Conservation (phyloP, 768 basidiomycete genomes). For the Hortiboletus campestris region DNA sequence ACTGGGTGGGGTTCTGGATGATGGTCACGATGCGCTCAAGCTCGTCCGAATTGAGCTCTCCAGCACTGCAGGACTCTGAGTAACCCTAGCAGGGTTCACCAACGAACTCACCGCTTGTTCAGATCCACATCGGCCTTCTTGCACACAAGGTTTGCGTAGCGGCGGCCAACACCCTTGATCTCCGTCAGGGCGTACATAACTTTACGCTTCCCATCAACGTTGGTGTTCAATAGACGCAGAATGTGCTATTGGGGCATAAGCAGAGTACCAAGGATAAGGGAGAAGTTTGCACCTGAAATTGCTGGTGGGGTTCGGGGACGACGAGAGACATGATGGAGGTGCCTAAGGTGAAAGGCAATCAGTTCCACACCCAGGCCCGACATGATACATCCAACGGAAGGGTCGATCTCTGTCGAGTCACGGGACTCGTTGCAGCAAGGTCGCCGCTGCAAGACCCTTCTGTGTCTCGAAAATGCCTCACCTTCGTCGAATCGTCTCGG, state of each 20-base stretch:
- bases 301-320: constrained; percentile 90
- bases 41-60: constrained; percentile 99
- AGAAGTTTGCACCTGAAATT: constrained; percentile 74
- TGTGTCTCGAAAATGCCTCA: constrained; percentile 15
- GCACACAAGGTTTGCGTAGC: constrained; percentile 98
- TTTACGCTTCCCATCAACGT: constrained; percentile 99
- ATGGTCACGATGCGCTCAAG: constrained; percentile 98
- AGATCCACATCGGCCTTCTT: constrained; percentile 99
- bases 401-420: background rate
- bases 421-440: background rate
- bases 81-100: background rate
- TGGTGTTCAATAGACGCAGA: constrained; percentile 98
- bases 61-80: constrained; percentile 60
- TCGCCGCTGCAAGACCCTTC: background rate
- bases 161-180: constrained; percentile 99
- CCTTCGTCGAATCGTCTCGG: constrained; percentile 24
- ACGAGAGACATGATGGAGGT: constrained; percentile 84
- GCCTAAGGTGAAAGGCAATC: constrained; percentile 9
- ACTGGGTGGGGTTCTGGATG: constrained; percentile 98
- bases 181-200: constrained; percentile 99
- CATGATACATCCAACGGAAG: constrained; percentile 21
- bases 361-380: constrained; percentile 14
- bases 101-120: constrained; percentile 84
- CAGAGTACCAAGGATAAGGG: background rate
- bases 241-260: constrained; percentile 64